Evolutionary conservation across 805 yeast species (phyloP).

Genomic region (Cephaloascus albidus): DNA sequence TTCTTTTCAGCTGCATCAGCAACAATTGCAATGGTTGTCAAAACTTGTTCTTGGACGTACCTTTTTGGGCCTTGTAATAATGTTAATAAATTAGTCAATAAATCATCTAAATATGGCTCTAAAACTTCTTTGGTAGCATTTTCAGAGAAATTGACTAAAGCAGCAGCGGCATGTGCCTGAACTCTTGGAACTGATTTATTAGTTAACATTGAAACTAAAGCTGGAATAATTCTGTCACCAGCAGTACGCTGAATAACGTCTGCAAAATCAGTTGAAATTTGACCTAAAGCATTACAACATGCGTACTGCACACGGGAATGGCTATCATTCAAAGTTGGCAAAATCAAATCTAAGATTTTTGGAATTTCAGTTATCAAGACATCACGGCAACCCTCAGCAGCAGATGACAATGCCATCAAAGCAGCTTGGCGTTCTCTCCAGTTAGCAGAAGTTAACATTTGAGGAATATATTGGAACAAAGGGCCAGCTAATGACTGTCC

Average conservation of each 20-base stretch:
- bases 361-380: conserved; percentile 77
- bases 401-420: conserved; percentile 90
- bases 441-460: conserved; percentile 61
- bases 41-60: conserved; percentile 94
- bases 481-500: conserved; percentile 82
- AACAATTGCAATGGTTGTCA: conserved; percentile 92
- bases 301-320: conserved; percentile 97
- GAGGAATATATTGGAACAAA: conserved; percentile 77
- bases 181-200: conserved; percentile 77
- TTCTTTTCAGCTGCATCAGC: conserved; percentile 93
- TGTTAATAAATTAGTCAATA: conserved; percentile 64
- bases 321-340: conserved; percentile 76
- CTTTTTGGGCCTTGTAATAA: conserved; percentile 79
- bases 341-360: conserved; percentile 69
- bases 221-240: conserved; percentile 76
- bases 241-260: conserved; percentile 76
- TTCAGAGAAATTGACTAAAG: conserved; percentile 90
- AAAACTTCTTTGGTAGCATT: conserved; percentile 79
- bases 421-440: conserved; percentile 98
- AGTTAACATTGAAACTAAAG: conserved; percentile 73
- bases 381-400: conserved; percentile 96
- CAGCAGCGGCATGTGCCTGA: conserved; percentile 98
- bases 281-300: conserved; percentile 94
- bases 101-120: conserved; percentile 86
- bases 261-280: conserved; percentile 93